phyloP scores from a whole-genome alignment of 1,139 yeast species.

The Sugiyamaella novakii region DNA sequence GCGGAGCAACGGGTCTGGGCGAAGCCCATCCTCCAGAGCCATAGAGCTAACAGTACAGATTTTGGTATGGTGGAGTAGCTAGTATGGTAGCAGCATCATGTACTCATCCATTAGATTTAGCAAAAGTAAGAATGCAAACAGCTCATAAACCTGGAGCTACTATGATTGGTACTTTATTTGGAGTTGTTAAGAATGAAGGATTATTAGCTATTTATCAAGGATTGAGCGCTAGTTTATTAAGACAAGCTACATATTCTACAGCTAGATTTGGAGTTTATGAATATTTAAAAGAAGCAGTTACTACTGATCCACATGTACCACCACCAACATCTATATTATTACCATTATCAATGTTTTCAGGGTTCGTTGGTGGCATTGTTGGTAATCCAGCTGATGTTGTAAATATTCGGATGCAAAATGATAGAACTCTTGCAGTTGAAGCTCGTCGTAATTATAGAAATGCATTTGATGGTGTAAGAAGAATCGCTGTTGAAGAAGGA shows the following conservation, averaged over 20 bases:
- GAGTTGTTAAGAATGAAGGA: conserved; percentile 67
- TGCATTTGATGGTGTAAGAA: conserved; percentile 72
- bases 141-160: conserved; percentile 55
- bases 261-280: conserved; percentile 86
- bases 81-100: conserved; percentile 47
- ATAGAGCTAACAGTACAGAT: too few relatives aligned
- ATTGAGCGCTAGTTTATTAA: conserved; percentile 72
- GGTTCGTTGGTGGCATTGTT: conserved; percentile 78
- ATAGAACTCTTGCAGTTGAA: conserved; percentile 64
- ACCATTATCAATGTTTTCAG: conserved; percentile 81
- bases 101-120: conserved; percentile 75
- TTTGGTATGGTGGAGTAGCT: conserved; percentile 59
- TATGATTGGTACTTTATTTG: conserved; percentile 59
- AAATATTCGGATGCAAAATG: conserved; percentile 91
- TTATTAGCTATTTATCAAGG: conserved; percentile 73
- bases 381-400: conserved; percentile 91
- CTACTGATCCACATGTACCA: conserved; percentile 39
- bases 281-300: conserved; percentile 56
- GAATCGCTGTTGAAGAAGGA: conserved; percentile 66
- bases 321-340: conserved; percentile 55
- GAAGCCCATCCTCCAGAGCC: too few relatives aligned
- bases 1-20: too few relatives aligned
- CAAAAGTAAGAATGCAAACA: conserved; percentile 82
- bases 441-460: conserved; percentile 74
- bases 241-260: conserved; percentile 89